These are phyloP conservation scores for Novymonas esmeraldas DNA, from an alignment of 208 protist genomes.

Conservation along the genomic window DNA sequence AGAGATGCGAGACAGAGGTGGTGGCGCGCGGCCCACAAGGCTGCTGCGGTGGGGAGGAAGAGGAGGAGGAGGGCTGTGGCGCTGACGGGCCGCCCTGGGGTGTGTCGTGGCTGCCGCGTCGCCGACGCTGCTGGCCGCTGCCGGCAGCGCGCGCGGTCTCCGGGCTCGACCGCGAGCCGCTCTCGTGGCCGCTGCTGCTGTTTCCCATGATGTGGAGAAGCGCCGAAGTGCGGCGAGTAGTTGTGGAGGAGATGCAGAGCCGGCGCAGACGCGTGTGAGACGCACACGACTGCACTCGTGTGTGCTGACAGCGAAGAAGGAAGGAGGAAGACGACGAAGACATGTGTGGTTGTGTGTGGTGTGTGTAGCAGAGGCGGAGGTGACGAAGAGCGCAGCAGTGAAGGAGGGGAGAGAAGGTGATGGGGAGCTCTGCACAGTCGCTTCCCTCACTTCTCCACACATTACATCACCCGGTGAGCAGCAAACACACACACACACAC, in stretches of 20 bases:
- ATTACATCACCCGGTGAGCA: no score
- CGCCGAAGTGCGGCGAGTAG: no score
- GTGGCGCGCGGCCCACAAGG: not conserved
- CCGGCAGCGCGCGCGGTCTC: not conserved
- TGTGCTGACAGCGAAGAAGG: no score
- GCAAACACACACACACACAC: not conserved
- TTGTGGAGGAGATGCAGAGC: not conserved
- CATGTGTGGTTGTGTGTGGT: no score
- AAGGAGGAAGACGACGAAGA: no score
- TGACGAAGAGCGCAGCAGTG: no score
- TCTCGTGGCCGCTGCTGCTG: not conserved
- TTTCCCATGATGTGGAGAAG: constrained; percentile 1
- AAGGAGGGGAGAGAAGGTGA: no score
- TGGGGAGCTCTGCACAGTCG: no score
- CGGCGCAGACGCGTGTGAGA: not conserved
- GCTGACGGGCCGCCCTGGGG: not conserved
- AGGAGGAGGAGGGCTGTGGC: not conserved
- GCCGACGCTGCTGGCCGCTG: not conserved
- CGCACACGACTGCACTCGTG: no score
- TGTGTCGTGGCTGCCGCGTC: not conserved
- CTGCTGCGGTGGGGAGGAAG: no score
- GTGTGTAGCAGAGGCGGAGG: no score
- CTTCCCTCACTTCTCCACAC: no score
- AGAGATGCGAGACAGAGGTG: not conserved
- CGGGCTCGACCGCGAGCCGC: not conserved